Percentiles rank a stretch among this genome's conserved stretches.
Conservation (phyloP, 352 stramenopile species). For the Phytophthora kernoviae region DNA sequence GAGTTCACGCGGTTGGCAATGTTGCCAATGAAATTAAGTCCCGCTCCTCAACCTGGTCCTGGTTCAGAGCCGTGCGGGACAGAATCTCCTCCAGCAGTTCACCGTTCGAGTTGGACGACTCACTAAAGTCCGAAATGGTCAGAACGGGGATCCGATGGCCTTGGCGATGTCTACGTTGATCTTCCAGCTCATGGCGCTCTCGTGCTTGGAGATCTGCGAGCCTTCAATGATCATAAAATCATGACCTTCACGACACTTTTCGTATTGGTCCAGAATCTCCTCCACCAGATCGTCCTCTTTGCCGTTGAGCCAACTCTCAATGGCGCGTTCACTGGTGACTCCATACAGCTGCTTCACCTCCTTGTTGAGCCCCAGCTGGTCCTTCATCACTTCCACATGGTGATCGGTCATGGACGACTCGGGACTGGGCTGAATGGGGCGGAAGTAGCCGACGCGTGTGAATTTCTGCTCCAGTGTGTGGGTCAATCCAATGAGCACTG, state of each 20-base stretch:
- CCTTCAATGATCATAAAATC: conserved; percentile 89
- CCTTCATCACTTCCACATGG: conserved; percentile 74
- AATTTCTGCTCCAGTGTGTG: conserved; percentile 81
- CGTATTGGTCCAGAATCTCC: conserved; percentile 68
- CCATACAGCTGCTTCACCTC: conserved; percentile 53
- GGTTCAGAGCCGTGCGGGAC: conserved; percentile 54
- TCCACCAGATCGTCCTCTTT: conserved; percentile 73
- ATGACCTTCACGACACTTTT: conserved; percentile 55
- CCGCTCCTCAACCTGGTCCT: conserved; percentile 66
- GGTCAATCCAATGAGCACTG: conserved; percentile 69
- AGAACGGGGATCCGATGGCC: conserved; percentile 68
- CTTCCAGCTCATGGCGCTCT: conserved; percentile 79
- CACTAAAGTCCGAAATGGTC: conserved; percentile 60
- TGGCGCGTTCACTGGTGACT: conserved; percentile 57
- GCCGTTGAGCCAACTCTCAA: conserved; percentile 58
- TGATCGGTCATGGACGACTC: conserved; percentile 47
- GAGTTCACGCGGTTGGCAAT: conserved; percentile 73
- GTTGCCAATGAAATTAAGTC: conserved; percentile 70
- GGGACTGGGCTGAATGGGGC: conserved; percentile 59
- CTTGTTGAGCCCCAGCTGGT: conserved; percentile 56
- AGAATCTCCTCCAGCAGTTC: conserved; percentile 58
- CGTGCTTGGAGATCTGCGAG: conserved; percentile 65
- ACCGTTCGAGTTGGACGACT: conserved; percentile 27
- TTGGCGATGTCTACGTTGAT: conserved; percentile 83
- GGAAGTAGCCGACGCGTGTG: conserved; percentile 75